A percentile compares a stretch with the other conserved stretches of the same genome.
These are phyloP conservation scores for Colletotrichum sojae DNA, from an alignment of 2,329 filamentous ascomycete species.

Conservation along the genomic window DNA sequence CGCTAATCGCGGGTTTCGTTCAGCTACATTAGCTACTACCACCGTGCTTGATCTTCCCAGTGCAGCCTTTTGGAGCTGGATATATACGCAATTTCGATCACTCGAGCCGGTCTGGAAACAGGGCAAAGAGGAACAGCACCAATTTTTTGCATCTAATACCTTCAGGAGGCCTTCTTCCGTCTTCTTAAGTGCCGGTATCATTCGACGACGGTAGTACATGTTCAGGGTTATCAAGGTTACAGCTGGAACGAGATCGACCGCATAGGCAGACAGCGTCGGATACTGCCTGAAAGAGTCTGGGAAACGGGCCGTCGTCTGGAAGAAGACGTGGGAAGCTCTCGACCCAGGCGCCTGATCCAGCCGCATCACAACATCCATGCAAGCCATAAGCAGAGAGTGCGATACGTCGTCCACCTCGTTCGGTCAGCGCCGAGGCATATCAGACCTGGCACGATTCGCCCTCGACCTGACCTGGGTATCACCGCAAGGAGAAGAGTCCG, in stretches of 20 bases:
- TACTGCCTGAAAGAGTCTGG: constrained; percentile 23
- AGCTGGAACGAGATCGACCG: constrained; percentile 5
- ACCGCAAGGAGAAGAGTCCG: constrained; percentile 64
- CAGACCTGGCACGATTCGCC: constrained; percentile 68
- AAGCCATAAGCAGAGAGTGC: constrained; percentile 61
- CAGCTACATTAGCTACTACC: background rate
- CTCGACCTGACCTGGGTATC: constrained; percentile 69
- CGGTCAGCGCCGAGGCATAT: constrained; percentile 72
- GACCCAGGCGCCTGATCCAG: constrained; percentile 41
- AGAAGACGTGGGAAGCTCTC: constrained; percentile 36
- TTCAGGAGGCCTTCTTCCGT: too few species aligned
- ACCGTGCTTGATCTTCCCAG: background rate
- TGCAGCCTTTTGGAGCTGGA: background rate
- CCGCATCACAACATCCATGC: constrained; percentile 64
- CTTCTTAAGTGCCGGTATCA: background rate
- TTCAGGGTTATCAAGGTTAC: background rate
- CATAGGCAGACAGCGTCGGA: background rate
- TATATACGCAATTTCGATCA: background rate
- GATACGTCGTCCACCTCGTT: constrained; percentile 63
- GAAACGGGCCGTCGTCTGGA: constrained; percentile 33
- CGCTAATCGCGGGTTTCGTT: background rate
- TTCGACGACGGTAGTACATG: constrained; percentile 4
- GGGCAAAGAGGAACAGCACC: background rate
- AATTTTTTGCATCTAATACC: background rate
- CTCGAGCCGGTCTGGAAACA: background rate